A percentile compares a stretch with the other conserved stretches of the same genome.
phyloP scores from a whole-genome alignment of 495 filamentous ascomycete genomes.

The Astrocystis sublimbata region DNA sequence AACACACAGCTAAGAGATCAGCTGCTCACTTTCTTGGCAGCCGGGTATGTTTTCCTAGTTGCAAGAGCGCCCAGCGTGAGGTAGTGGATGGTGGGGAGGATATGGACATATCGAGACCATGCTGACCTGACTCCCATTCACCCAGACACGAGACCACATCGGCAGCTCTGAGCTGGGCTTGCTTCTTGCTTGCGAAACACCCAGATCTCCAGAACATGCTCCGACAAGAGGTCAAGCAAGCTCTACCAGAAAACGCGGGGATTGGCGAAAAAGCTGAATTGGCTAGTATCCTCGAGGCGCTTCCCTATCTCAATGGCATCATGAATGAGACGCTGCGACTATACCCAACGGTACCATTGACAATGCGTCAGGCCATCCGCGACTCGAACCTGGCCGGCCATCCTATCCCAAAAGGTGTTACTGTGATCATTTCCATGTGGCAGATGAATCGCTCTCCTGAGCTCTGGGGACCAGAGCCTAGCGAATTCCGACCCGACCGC shows the following conservation, averaged over 20 bases:
- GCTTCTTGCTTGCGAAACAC: conserved; percentile 42
- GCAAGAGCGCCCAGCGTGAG: background rate
- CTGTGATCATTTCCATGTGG: conserved; percentile 52
- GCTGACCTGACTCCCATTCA: background rate
- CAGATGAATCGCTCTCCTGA: conserved; percentile 71
- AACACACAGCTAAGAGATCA: conserved; percentile 79
- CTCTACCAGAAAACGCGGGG: conserved; percentile 53
- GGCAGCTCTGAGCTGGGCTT: conserved; percentile 44
- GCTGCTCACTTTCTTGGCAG: conserved; percentile 80
- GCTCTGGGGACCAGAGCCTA: conserved; percentile 34
- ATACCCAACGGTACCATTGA: conserved; percentile 45
- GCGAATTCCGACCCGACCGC: conserved; percentile 27
- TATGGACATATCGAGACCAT: background rate
- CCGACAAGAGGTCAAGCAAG: conserved; percentile 46
- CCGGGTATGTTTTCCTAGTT: conserved; percentile 47
- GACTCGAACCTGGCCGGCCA: conserved; percentile 60
- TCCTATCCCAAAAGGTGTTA: conserved; percentile 47
- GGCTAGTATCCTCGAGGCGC: conserved; percentile 36
- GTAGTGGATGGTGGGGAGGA: too few relatives aligned
- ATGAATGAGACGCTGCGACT: conserved; percentile 36
- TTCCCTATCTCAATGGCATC: conserved; percentile 42
- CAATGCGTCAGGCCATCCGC: conserved; percentile 55
- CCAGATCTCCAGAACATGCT: conserved; percentile 38
- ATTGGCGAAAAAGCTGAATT: conserved; percentile 41
- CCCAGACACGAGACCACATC: conserved; percentile 60